Evolutionary conservation across 2,329 filamentous ascomycete genomes (phyloP).

Genomic region (Diplodia intermedia): DNA sequence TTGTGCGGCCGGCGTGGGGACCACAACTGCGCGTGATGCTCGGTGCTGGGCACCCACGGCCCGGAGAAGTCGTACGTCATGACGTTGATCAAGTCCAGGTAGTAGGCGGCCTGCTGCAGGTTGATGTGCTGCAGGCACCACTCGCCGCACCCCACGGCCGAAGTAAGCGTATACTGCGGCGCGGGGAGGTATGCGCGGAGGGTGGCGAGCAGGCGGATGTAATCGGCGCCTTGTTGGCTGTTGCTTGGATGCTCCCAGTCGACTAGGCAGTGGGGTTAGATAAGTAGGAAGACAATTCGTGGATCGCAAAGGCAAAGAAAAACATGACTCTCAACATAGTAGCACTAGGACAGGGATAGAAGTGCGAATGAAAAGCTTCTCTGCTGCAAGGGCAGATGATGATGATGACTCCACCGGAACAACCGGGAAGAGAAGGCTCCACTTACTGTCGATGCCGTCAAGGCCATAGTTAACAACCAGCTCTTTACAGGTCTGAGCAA

Average conservation of each 20-base stretch:
- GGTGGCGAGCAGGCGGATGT: constrained; percentile 70
- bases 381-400: background rate
- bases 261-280: constrained; percentile 58
- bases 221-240: constrained; percentile 71
- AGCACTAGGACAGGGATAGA: background rate
- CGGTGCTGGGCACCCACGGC: constrained; percentile 70
- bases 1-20: constrained; percentile 61
- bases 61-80: constrained; percentile 84
- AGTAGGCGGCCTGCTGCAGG: constrained; percentile 65
- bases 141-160: constrained; percentile 72
- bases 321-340: background rate
- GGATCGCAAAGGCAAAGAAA: background rate
- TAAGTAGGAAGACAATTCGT: background rate
- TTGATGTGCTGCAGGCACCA: constrained; percentile 74
- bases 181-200: constrained; percentile 72
- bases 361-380: too few species aligned
- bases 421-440: background rate
- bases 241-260: constrained; percentile 80
- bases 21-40: constrained; percentile 79
- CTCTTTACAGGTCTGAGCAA: constrained; percentile 70
- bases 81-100: constrained; percentile 78
- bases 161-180: constrained; percentile 72
- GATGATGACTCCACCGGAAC: background rate
- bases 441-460: constrained; percentile 77
- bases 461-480: constrained; percentile 74